A percentile compares a stretch with the other conserved stretches of the same genome.
Conservation (phyloP, 208 protist genomes). For the Trypanosoma cruzi region DNA sequence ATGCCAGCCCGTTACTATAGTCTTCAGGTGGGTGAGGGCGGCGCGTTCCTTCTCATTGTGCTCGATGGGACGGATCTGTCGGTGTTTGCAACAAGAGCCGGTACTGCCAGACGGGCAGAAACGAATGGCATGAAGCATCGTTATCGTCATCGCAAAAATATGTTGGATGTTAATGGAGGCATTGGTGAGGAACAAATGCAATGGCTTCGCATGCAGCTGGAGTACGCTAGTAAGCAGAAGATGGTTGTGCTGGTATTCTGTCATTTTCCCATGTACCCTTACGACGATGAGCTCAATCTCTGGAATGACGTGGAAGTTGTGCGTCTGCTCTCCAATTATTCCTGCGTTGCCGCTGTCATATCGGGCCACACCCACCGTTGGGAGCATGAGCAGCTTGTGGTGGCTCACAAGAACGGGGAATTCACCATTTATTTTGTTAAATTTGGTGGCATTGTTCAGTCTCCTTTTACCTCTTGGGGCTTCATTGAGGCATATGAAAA, state of each 20-base stretch:
- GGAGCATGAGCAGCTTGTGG: conserved; percentile 2
- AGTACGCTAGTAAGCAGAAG: background rate
- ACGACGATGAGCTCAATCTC: conserved; percentile 9
- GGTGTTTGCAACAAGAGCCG: conserved; percentile 9
- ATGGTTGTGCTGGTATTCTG: conserved; percentile 12
- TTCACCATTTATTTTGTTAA: conserved; percentile 25
- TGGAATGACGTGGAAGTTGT: conserved; percentile 35
- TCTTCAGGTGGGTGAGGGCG: conserved; percentile 10
- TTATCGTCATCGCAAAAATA: conserved; percentile 8
- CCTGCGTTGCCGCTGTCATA: conserved; percentile 23
- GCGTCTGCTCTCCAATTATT: conserved; percentile 14
- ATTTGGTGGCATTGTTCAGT: conserved; percentile 29
- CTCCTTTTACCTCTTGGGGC: conserved; percentile 29
- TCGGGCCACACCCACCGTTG: conserved; percentile 24
- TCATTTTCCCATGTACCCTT: conserved; percentile 28
- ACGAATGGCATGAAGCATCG: background rate
- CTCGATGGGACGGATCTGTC: conserved; percentile 27
- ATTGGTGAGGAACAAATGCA: conserved; percentile 17
- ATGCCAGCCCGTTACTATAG: conserved; percentile 30
- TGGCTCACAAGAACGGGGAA: background rate
- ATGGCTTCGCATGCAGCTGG: conserved; percentile 22
- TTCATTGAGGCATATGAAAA: conserved; percentile 25
- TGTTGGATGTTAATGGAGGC: conserved; percentile 16
- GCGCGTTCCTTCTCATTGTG: conserved; percentile 23
- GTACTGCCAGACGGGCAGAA: background rate